Conservation (phyloP, 768 basidiomycete species). For the Russula olivacea region DNA sequence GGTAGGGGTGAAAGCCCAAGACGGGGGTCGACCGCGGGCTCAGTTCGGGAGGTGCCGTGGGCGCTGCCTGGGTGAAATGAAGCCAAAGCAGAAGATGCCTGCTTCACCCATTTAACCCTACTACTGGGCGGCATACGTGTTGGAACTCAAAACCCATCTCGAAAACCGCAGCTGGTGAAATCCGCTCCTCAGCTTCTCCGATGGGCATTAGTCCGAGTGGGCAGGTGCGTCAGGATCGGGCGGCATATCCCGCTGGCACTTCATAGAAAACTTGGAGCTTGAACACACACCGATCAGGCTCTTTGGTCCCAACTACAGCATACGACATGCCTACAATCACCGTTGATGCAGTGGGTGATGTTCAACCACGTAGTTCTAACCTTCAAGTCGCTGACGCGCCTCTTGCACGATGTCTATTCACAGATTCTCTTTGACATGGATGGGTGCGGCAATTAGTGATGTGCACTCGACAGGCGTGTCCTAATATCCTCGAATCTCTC, state of each 20-base stretch:
- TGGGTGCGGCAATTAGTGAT: conserved; percentile 39
- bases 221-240: neutral
- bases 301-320: too few relatives aligned
- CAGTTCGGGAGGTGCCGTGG: neutral
- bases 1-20: neutral
- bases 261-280: neutral
- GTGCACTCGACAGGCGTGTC: neutral
- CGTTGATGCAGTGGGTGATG: conserved; percentile 45
- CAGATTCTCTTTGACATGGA: conserved; percentile 69
- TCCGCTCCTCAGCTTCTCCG: neutral
- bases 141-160: neutral
- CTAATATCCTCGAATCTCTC: neutral
- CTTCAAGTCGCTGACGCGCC: neutral
- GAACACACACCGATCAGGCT: neutral
- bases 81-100: too few relatives aligned
- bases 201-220: neutral
- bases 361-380: neutral
- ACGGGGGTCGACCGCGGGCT: neutral
- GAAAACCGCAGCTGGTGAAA: neutral
- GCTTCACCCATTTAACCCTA: too few relatives aligned
- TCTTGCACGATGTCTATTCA: neutral
- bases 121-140: neutral
- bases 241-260: neutral
- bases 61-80: too few relatives aligned
- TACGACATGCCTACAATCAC: conserved; percentile 34